Base-by-base conservation (phyloP, 169 alveolate genomes). In the Perkinsus olseni region DNA sequence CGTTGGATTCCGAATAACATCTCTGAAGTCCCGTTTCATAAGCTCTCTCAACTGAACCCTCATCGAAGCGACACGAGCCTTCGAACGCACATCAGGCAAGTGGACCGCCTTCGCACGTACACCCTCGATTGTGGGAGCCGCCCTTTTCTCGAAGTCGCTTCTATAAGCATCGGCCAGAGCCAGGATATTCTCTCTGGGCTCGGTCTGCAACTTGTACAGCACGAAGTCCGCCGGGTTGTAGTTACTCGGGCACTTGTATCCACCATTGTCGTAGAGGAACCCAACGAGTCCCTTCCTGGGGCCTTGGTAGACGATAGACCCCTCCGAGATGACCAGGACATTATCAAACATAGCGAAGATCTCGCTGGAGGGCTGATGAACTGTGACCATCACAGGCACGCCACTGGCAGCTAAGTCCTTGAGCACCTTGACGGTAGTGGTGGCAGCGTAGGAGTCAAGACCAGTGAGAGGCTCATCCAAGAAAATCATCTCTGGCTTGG, bases 381-480 rank as follows among this genome's bases (percentile, higher is more conserved):
- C 96, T 13, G 98, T 96, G 92, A 95, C 97, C 95, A 92, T 45
- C 96, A 92, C 37, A 96, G 95, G 0, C 97, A 96, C 93, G 96
- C 96, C n/a, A 97, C 98, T 92, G 93, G 28, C 28, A 92, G 98
- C 97, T 62, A 96, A 92, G 38, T 94, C 94, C 92, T 92, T 74
- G 34, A 98, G 95, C 51, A 96, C 92, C 74, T 95, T 95, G 28
- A 97, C 94, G 50, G 97, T 95, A 45, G 94, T 93, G 38, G 94
- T 94, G 0, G 99, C 98, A 39, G 97, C 96, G 92, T 94, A 96
- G 74, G 98, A 94, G 93, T 98, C 99, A 38, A 98, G 95, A 38
- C 99, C 99, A 11, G 98, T 95, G 0, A 98, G 97, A 8, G 99
- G 99, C 91, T 98, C 99, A 95, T 98, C 99, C 92, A 98, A 92